phyloP scores from a whole-genome alignment of 164 flowering plant species.

The Liriodendron chinense region DNA sequence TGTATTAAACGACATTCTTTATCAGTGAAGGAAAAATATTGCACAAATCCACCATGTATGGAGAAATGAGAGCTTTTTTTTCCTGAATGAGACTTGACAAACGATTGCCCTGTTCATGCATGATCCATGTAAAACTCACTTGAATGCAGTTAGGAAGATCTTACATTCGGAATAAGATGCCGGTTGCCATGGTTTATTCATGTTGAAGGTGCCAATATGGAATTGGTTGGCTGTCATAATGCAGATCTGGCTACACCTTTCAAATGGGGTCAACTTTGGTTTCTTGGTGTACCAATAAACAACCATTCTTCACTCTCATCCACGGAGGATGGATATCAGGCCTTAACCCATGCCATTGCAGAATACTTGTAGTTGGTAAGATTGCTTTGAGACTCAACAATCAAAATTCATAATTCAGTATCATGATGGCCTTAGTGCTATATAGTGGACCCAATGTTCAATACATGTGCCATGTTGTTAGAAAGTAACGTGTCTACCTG shows the following conservation, averaged over 20 bases:
- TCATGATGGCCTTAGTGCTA: constrained; percentile 40
- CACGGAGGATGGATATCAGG: constrained; percentile 78
- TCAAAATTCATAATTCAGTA: constrained; percentile 39
- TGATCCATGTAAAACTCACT: constrained; percentile 52
- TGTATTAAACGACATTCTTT: background rate
- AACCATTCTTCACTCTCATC: constrained; percentile 65
- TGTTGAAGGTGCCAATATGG: constrained; percentile 88
- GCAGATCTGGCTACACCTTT: constrained; percentile 95
- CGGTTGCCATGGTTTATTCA: constrained; percentile 84
- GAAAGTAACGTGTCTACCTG: constrained; percentile 28
- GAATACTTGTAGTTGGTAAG: constrained; percentile 92
- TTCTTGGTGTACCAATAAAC: constrained; percentile 91
- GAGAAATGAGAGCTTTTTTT: constrained; percentile 32
- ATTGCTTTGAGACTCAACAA: constrained; percentile 74
- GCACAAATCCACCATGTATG: constrained; percentile 6
- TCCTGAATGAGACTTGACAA: constrained; percentile 25
- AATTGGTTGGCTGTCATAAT: constrained; percentile 99
- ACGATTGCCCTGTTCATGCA: constrained; percentile 41
- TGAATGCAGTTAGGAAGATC: constrained; percentile 56
- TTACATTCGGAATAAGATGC: constrained; percentile 60
- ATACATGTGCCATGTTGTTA: constrained; percentile 33
- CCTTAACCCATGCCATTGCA: constrained; percentile 69
- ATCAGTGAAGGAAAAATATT: background rate
- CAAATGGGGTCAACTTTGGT: constrained; percentile 84
- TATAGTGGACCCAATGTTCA: constrained; percentile 33